Base-by-base conservation (phyloP, 2,329 filamentous ascomycete species). In the Cladorrhinum sp. region DNA sequence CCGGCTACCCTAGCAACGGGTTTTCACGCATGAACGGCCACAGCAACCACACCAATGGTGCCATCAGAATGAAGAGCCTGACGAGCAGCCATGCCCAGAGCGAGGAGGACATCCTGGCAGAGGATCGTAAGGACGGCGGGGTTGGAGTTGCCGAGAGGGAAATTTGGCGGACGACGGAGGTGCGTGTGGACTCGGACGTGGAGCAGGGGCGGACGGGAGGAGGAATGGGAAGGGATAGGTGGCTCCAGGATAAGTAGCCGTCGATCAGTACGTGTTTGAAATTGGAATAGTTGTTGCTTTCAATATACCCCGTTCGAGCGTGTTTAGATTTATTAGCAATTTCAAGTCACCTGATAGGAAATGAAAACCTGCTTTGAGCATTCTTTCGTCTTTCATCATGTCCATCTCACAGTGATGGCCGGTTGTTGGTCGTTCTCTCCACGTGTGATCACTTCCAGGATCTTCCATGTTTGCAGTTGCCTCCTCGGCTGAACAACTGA, bases 91-190 rank as follows among this genome's bases (percentile, higher is more conserved):
- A 24, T 22, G 53, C 36, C 3, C 53, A 56, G 53, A 56, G 53
- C 23, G 53, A 56, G 38, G 53, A 56, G 53, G 53, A 56, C 12
- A 56, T 56, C 12, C 53, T 56, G 18, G 23, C 12, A 2, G 8
- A n/a, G 5, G 41, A 18, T 13, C 49, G 23, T 22, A 50, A 50
- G 24, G 49, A 25, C 7, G 49, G 20, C 4, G 53, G 24, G 2
- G 20, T 12, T 9, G 18, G 13, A 18, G 16, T 27, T 23, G 24
- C 36, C 24, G 53, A 56, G n/a, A 8, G 38, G 12, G 53, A 56
- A n/a, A 56, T 56, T n/a, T 56, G 53, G 53, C 53, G 53, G 38
- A 56, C 53, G n/a, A 56, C 53, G 2, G 53, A 56, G 38, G 53
- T 56, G 36, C 53, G 53, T 7, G 53, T 56, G 22, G 53, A 56